phyloP scores from a whole-genome alignment of 768 basidiomycete genomes.

The Amanita polypyramis region DNA sequence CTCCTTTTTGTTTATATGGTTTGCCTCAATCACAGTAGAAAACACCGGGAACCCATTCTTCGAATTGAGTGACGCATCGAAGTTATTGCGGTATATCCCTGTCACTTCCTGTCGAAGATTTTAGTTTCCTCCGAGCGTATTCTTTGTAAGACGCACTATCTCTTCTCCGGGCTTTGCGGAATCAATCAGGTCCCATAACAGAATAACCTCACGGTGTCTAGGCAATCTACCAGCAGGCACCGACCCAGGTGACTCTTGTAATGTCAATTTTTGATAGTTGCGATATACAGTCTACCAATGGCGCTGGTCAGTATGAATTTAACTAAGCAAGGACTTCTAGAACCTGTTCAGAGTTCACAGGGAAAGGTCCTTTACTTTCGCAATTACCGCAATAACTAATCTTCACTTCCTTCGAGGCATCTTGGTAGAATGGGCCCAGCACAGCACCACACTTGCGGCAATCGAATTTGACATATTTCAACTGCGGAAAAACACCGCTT shows the following conservation, averaged over 20 bases:
- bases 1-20: conserved; percentile 98
- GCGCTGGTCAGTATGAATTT: neutral
- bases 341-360: conserved; percentile 94
- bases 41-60: conserved; percentile 99
- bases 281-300: conserved; percentile 82
- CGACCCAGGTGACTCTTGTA: conserved; percentile 96
- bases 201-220: conserved; percentile 90
- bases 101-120: conserved; percentile 71
- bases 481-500: conserved; percentile 96
- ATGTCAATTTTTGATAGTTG: conserved; percentile 97
- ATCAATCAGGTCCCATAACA: conserved; percentile 98
- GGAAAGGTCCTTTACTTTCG: conserved; percentile 91
- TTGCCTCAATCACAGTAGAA: conserved; percentile 95
- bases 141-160: conserved; percentile 48
- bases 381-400: conserved; percentile 93
- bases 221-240: conserved; percentile 97
- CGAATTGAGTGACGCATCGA: conserved; percentile 93
- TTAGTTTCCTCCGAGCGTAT: conserved; percentile 8
- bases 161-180: conserved; percentile 98
- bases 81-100: conserved; percentile 97
- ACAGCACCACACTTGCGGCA: conserved; percentile 92
- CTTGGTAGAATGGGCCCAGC: conserved; percentile 96
- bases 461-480: conserved; percentile 99
- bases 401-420: conserved; percentile 87
- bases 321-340: neutral